phyloP scores from a whole-genome alignment of 371 early-diverging fungal genomes.

The Mortierella sp. region DNA sequence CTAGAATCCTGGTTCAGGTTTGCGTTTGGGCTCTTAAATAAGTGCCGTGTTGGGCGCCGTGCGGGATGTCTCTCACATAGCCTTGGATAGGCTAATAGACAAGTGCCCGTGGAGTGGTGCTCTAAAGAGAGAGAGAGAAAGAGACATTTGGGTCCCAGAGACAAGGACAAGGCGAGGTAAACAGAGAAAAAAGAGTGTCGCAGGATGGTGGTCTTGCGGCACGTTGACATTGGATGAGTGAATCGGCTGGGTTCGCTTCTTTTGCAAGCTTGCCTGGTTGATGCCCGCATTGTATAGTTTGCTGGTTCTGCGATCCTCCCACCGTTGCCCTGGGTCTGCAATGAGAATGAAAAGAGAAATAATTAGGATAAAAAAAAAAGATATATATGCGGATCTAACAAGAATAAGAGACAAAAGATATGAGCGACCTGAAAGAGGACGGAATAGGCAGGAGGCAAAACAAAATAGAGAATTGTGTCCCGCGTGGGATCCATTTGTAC shows the following conservation, averaged over 20 bases:
- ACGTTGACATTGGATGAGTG: neutral
- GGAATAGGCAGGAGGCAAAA: too few relatives aligned
- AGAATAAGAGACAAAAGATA: neutral
- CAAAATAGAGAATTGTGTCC: too few relatives aligned
- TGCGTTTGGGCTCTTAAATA: neutral
- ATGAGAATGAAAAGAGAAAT: neutral
- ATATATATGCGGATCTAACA: neutral
- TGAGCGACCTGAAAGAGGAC: too few relatives aligned
- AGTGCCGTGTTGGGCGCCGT: neutral
- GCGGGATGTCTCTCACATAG: too few relatives aligned
- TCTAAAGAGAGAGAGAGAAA: too few relatives aligned
- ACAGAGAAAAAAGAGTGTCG: neutral
- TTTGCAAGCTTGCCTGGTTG: too few relatives aligned
- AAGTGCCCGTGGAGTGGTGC: neutral
- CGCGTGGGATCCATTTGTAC: too few relatives aligned
- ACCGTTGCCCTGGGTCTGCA: neutral
- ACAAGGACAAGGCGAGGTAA: neutral
- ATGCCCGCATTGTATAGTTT: neutral
- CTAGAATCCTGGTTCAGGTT: neutral
- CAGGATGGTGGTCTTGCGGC: neutral
- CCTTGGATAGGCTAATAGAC: too few relatives aligned
- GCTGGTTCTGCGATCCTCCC: neutral
- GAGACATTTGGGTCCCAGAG: neutral
- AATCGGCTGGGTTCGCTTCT: neutral
- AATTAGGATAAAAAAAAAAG: neutral